Conservation (phyloP, 208 protist genomes). For the Crithidia fasciculata region DNA sequence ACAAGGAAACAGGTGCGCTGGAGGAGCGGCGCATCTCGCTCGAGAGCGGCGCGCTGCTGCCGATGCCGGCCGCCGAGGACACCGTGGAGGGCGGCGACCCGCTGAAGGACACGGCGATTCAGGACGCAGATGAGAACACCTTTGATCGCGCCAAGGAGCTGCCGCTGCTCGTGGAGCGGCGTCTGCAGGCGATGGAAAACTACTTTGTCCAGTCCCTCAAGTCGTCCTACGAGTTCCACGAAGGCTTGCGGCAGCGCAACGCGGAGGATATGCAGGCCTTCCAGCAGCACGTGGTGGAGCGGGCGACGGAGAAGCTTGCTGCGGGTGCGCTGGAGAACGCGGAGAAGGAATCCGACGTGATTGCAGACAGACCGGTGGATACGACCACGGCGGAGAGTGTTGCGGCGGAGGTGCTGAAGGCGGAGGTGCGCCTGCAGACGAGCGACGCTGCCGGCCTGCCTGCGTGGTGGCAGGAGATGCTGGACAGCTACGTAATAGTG, state of each 20-base stretch:
- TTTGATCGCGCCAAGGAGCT: slow-evolving; percentile 75
- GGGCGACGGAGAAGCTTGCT: slow-evolving; percentile 60
- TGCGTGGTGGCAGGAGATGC: slow-evolving; percentile 60
- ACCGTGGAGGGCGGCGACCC: slow-evolving; percentile 73
- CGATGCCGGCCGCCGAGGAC: slow-evolving; percentile 66
- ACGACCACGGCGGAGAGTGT: slow-evolving; percentile 15
- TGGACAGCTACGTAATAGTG: slow-evolving; percentile 51
- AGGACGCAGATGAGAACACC: slow-evolving; percentile 82
- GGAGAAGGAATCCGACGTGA: background rate
- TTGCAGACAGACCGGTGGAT: background rate
- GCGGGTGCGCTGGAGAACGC: slow-evolving; percentile 16
- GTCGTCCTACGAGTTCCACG: slow-evolving; percentile 69
- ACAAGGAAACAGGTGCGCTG: slow-evolving; percentile 71
- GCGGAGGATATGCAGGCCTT: slow-evolving; percentile 70
- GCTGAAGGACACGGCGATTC: slow-evolving; percentile 82
- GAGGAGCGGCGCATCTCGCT: slow-evolving; percentile 83
- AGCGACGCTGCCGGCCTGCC: slow-evolving; percentile 23
- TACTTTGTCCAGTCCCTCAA: slow-evolving; percentile 74
- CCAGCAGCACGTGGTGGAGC: slow-evolving; percentile 62
- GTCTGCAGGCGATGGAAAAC: slow-evolving; percentile 85
- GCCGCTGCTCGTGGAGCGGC: slow-evolving; percentile 69
- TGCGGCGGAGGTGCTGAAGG: slow-evolving; percentile 31
- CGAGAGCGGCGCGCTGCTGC: slow-evolving; percentile 78
- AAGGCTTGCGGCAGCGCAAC: slow-evolving; percentile 54
- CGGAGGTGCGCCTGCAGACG: slow-evolving; percentile 17